These are phyloP conservation scores for Ailanthus altissimus DNA, from an alignment of 345 rosid genomes.

Conservation along the genomic window DNA sequence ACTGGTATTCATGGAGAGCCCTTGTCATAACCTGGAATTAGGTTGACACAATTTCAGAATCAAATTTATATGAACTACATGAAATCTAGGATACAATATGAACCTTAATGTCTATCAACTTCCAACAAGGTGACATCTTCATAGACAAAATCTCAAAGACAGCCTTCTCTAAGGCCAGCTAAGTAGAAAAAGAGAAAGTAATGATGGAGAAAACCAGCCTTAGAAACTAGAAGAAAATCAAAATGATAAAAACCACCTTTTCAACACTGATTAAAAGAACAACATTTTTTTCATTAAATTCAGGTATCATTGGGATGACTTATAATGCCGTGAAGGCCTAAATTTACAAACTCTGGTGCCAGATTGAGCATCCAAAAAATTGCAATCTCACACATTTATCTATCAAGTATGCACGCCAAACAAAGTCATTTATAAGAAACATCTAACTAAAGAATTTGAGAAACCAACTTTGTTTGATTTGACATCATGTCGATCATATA, in stretches of 20 bases:
- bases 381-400: background rate
- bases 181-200: background rate
- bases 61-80: slow-evolving; percentile 4
- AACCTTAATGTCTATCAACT: background rate
- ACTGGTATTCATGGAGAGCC: slow-evolving; percentile 64
- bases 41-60: slow-evolving; percentile 9
- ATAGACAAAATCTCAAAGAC: too few species aligned
- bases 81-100: too few species aligned
- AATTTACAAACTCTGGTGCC: background rate
- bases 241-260: background rate
- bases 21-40: slow-evolving; percentile 49
- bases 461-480: slow-evolving; percentile 68
- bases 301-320: background rate
- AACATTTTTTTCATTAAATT: background rate
- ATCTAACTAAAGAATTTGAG: slow-evolving; percentile 25
- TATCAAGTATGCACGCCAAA: slow-evolving; percentile 9
- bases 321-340: background rate
- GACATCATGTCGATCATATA: slow-evolving; percentile 55
- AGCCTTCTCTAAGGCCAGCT: slow-evolving; percentile 1
- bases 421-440: slow-evolving; percentile 7
- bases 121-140: too few species aligned
- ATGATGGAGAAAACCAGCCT: background rate
- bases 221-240: background rate
- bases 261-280: background rate
- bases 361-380: background rate